Base-by-base conservation (phyloP, 192 early-diverging fungal genomes). In the Lunasporangiospora selenospora region DNA sequence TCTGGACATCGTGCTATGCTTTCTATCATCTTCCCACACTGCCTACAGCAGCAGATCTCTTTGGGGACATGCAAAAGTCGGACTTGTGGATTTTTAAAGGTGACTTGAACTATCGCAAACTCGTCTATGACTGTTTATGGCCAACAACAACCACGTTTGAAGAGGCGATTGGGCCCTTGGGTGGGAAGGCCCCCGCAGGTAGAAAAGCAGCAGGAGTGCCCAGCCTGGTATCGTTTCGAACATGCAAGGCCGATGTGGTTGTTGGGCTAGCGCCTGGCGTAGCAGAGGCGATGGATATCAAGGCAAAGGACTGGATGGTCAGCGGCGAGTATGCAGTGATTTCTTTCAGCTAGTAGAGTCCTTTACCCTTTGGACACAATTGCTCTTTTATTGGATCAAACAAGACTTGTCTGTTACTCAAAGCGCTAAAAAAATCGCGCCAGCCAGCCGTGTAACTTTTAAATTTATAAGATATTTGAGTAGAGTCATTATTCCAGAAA, bases 71-170 rank as follows among this genome's bases (percentile, higher is more conserved):
- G 80, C 60, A 50, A 13, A 67, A 78, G 37, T 76, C 92, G 1
- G 79, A 87, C 29, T 43, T 94, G 21, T 80, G 93, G 39, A 85
- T 99, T 13, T 98, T 95, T 71, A 99, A 99, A 76, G 97, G 97
- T 33, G 97, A 99, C 62, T 73, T 99, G 57, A 99, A 98, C 80
- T 98, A 93, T 75, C 83, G 96, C 43, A 99, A 99, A 75, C 80
- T 95, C 29, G 85, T 92, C n/a, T 94, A 95, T 76, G 96, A 98
- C 60, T 89, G 88, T 63, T 75, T 91, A 21, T 98, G 95, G 94
- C 83, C 85, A 0, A 80, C 83, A 1, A 89, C 90, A 0, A 96
- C 94, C 4, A 82, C 89, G n/a, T 97, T 99, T 73, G 60, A 48
- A 18, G 86, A 88, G 4, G 94, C 95, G 0, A 86, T 97, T 53